Evolutionary conservation across 257 asterid genomes (phyloP).

Genomic region (Solanum arcanum): DNA sequence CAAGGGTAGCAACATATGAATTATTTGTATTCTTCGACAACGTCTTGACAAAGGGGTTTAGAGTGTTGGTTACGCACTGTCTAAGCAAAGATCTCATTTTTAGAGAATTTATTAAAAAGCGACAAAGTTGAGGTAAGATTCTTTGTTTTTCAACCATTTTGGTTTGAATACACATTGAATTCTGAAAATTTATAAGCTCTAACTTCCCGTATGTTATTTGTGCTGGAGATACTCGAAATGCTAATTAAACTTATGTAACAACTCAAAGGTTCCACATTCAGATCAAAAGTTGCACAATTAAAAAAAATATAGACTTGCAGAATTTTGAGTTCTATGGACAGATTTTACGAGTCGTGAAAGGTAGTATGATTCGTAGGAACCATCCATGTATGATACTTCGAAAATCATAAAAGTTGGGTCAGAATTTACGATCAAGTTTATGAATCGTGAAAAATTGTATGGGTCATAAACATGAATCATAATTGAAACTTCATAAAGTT

Average conservation of each 20-base stretch:
- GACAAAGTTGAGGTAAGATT: background rate
- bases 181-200: too few species aligned
- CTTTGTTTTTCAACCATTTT: background rate
- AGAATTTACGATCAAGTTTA: too few species aligned
- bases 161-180: background rate
- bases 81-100: background rate
- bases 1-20: background rate
- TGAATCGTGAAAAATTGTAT: background rate
- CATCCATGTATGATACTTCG: background rate
- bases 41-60: background rate
- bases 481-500: background rate
- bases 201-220: background rate
- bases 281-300: background rate
- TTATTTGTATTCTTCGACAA: background rate
- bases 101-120: background rate
- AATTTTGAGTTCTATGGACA: background rate
- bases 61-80: background rate
- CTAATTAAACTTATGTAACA: background rate
- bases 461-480: background rate
- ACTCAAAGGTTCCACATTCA: background rate
- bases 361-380: background rate
- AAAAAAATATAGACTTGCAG: background rate
- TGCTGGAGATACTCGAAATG: background rate
- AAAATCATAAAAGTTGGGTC: background rate
- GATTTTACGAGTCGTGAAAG: background rate